phyloP scores from a whole-genome alignment of 805 yeast genomes.

The Candida silvicultrix region DNA sequence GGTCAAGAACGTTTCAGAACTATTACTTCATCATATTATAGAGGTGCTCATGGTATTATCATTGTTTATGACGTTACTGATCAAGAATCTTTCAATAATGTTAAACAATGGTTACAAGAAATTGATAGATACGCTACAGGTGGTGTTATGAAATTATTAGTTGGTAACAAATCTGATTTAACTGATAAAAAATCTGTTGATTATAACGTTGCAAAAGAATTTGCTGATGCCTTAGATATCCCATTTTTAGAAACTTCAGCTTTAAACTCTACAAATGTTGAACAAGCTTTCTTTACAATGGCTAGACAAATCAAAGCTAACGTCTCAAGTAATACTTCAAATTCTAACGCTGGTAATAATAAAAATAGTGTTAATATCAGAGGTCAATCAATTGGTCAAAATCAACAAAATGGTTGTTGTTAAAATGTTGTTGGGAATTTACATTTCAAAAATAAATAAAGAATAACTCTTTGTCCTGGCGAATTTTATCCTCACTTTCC shows the following conservation, averaged over 20 bases:
- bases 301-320: conserved; percentile 97
- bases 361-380: conserved; percentile 67
- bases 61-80: conserved; percentile 98
- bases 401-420: conserved; percentile 43
- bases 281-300: conserved; percentile 98
- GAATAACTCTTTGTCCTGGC: no score
- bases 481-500: no score
- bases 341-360: conserved; percentile 29
- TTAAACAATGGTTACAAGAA: conserved; percentile 97
- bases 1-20: conserved; percentile 99
- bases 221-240: conserved; percentile 90
- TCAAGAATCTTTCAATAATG: conserved; percentile 93
- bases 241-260: conserved; percentile 97
- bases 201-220: conserved; percentile 93
- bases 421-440: conserved; percentile 18
- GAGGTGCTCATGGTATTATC: conserved; percentile 98
- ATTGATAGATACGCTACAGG: conserved; percentile 98
- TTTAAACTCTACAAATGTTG: conserved; percentile 90
- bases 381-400: conserved; percentile 52
- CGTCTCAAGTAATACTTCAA: conserved; percentile 57
- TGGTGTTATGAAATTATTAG: conserved; percentile 91
- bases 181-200: conserved; percentile 93
- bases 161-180: conserved; percentile 95
- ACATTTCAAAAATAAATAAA: no score
- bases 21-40: conserved; percentile 92